phyloP scores from a whole-genome alignment of 73 alveolate species.

The Halteria grandinella region DNA sequence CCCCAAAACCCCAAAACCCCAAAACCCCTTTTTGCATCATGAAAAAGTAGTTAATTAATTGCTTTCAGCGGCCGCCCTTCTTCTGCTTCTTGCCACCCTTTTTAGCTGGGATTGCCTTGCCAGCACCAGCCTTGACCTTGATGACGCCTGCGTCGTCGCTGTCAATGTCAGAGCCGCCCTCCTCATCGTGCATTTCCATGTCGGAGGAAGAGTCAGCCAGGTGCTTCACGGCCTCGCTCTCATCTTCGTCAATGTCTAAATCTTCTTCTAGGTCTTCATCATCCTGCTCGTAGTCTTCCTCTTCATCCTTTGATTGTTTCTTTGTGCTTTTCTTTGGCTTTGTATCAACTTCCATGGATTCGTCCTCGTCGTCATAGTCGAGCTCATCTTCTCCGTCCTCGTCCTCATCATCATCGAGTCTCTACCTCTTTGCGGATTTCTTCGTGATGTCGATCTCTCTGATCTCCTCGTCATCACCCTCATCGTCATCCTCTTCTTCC shows the following conservation, averaged over 20 bases:
- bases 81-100: background rate
- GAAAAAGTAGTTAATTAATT: constrained; percentile 1
- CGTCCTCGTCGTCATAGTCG: constrained; percentile 12
- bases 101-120: too few species aligned
- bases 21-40: background rate
- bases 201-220: constrained; percentile 5
- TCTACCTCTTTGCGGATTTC: constrained; percentile 1
- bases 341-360: constrained; percentile 3
- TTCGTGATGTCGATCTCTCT: constrained; percentile 23
- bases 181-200: constrained; percentile 35
- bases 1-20: too few species aligned
- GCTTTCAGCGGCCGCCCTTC: background rate
- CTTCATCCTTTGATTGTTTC: too few species aligned
- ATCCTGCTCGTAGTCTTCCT: background rate
- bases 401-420: background rate
- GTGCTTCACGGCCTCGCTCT: background rate
- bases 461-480: constrained; percentile 15
- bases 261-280: constrained; percentile 23
- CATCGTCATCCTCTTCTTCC: constrained; percentile 5
- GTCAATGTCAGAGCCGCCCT: background rate
- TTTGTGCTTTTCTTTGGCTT: background rate
- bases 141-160: background rate
- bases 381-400: constrained; percentile 4
- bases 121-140: background rate
- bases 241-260: constrained; percentile 12